A percentile compares a stretch with the other conserved stretches of the same genome.
These are phyloP conservation scores for Musa beccarii DNA, from an alignment of 176 grass and related monocot genomes.

Conservation along the genomic window DNA sequence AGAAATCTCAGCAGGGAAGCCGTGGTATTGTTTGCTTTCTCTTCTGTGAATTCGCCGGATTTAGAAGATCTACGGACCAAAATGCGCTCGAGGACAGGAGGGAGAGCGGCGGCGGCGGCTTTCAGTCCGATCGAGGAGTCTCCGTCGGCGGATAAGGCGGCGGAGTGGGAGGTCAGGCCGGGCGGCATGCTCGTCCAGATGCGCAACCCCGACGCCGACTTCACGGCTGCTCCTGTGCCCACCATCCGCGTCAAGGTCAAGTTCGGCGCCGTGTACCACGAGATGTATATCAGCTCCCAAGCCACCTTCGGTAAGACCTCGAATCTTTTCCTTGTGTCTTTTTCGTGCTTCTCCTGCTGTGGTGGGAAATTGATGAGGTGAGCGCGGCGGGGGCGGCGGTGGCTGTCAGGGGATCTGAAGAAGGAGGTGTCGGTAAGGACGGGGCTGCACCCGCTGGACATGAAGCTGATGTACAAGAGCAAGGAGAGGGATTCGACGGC, in stretches of 20 bases:
- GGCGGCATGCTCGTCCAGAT: constrained; percentile 94
- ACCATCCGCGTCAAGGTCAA: constrained; percentile 85
- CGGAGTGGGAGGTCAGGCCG: constrained; percentile 72
- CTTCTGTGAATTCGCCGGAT: neutral
- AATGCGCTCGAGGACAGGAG: neutral
- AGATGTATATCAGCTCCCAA: constrained; percentile 91
- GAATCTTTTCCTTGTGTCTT: neutral
- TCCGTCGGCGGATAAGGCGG: constrained; percentile 22
- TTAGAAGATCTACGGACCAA: neutral
- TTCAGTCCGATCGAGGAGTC: constrained; percentile 5
- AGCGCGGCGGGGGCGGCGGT: neutral
- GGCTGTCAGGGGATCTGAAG: constrained; percentile 60
- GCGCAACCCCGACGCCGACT: constrained; percentile 28
- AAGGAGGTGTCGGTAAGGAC: constrained; percentile 60
- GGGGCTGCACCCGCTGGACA: constrained; percentile 72
- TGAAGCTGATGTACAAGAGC: constrained; percentile 74
- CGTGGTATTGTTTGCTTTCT: neutral
- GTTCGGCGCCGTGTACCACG: constrained; percentile 60
- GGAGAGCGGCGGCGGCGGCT: neutral
- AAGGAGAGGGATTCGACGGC: constrained; percentile 77
- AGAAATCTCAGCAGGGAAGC: neutral
- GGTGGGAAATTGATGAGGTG: neutral
- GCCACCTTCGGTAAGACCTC: constrained; percentile 46
- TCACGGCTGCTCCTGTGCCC: constrained; percentile 43
- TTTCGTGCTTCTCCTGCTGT: neutral